Percentiles rank a stretch among this genome's conserved stretches.
Evolutionary conservation across 257 asterid genomes (phyloP).

Genomic region (Nicotiana noctiflora): DNA sequence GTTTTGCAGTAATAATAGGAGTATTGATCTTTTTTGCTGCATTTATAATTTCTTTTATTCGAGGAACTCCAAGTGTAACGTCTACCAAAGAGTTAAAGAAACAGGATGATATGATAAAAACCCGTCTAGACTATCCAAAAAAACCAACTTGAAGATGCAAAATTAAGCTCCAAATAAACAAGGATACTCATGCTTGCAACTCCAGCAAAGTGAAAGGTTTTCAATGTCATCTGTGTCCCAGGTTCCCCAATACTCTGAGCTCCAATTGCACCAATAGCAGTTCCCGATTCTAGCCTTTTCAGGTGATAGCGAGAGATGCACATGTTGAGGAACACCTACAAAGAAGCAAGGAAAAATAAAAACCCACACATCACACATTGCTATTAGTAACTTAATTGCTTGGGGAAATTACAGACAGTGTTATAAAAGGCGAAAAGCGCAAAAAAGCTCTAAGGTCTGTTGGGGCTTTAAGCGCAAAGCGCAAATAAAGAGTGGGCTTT

Average conservation of each 20-base stretch:
- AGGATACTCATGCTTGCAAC: conserved; percentile 99
- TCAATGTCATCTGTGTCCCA: conserved; percentile 96
- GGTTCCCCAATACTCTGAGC: conserved; percentile 98
- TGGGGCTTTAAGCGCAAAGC: no score
- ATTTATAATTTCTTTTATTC: conserved; percentile 80
- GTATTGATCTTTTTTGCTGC: conserved; percentile 81
- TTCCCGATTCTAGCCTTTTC: conserved; percentile 74
- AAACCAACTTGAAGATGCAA: conserved; percentile 7
- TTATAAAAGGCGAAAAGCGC: no score
- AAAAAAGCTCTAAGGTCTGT: no score
- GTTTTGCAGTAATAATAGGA: conserved; percentile 69
- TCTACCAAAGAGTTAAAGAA: conserved; percentile 56
- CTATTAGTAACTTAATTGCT: conserved; percentile 1
- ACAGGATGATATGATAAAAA: conserved; percentile 15
- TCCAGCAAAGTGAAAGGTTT: conserved; percentile 99
- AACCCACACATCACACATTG: neutral
- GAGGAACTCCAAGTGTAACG: conserved; percentile 97
- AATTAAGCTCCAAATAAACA: conserved; percentile 13
- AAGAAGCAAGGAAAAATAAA: neutral
- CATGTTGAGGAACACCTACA: conserved; percentile 66
- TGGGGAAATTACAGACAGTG: no score
- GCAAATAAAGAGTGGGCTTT: no score
- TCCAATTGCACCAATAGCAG: conserved; percentile 96
- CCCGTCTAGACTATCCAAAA: neutral
- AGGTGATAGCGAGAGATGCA: conserved; percentile 77